These are phyloP conservation scores for Takakia lepidozioides DNA, from an alignment of 225 moss, liverwort and hornwort genomes.

Conservation along the genomic window DNA sequence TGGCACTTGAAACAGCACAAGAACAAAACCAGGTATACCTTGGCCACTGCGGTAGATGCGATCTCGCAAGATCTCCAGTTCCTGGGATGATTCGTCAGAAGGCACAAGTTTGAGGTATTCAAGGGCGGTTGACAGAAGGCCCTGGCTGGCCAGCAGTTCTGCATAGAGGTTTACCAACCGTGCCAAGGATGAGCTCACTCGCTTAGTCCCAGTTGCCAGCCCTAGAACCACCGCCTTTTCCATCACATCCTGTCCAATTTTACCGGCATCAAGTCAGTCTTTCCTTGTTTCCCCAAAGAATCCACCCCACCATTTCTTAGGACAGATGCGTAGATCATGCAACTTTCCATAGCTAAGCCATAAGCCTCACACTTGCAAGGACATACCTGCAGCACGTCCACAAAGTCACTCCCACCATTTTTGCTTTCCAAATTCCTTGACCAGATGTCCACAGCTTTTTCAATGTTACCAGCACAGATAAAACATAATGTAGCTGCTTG, in stretches of 20 bases:
- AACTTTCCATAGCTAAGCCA: too few species aligned
- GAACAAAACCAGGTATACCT: too few species aligned
- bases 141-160: conserved; percentile 92
- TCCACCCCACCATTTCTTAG: too few species aligned
- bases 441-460: conserved; percentile 91
- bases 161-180: conserved; percentile 83
- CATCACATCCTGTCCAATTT: conserved; percentile 73
- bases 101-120: conserved; percentile 87
- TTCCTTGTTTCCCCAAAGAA: too few species aligned
- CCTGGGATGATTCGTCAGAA: conserved; percentile 57
- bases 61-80: conserved; percentile 67
- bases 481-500: conserved; percentile 92
- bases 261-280: too few species aligned
- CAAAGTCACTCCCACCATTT: conserved; percentile 68
- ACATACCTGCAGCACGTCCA: conserved; percentile 86
- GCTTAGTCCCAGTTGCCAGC: conserved; percentile 86
- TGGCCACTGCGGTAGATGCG: conserved; percentile 70
- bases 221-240: conserved; percentile 94
- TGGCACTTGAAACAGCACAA: too few species aligned
- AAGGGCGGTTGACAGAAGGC: conserved; percentile 72
- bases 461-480: conserved; percentile 95
- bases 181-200: conserved; percentile 72
- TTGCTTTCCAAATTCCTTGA: conserved; percentile 68
- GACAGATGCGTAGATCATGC: too few species aligned
- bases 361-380: too few species aligned